phyloP scores from a whole-genome alignment of 306 rosid species.

The Corylus heterophylla region DNA sequence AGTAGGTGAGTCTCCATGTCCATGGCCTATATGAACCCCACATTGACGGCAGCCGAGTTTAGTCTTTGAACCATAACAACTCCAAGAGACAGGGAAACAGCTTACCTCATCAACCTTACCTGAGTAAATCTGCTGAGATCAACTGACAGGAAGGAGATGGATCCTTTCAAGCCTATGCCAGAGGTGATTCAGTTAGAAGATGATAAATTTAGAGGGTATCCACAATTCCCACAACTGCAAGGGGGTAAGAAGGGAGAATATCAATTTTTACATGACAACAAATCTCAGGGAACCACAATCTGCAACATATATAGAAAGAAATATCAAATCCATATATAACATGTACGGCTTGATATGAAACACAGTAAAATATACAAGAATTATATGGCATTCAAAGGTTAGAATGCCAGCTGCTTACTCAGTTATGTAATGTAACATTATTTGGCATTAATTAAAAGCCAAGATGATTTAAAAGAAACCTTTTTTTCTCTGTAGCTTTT shows the following conservation, averaged over 20 bases:
- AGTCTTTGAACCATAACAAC: slow-evolving; percentile 46
- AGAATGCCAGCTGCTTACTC: neutral
- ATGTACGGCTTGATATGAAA: neutral
- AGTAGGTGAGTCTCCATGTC: slow-evolving; percentile 46
- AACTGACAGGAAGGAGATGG: slow-evolving; percentile 49
- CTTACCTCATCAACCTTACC: slow-evolving; percentile 47
- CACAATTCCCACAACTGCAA: slow-evolving; percentile 69
- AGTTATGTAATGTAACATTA: neutral
- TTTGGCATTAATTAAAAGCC: neutral
- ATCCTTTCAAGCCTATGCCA: slow-evolving; percentile 55
- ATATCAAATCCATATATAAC: neutral
- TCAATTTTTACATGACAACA: slow-evolving; percentile 13
- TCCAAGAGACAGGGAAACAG: slow-evolving; percentile 55
- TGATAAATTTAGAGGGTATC: slow-evolving; percentile 62
- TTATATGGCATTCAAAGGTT: neutral
- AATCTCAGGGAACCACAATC: slow-evolving; percentile 22
- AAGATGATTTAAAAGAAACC: neutral
- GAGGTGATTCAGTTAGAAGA: slow-evolving; percentile 62
- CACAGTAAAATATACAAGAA: neutral
- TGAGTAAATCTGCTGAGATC: slow-evolving; percentile 68
- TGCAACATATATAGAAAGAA: slow-evolving; percentile 20
- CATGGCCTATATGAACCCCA: slow-evolving; percentile 65
- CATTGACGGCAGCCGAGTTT: slow-evolving; percentile 61
- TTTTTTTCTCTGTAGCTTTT: neutral
- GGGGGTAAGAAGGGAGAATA: neutral